A percentile compares a stretch with the other conserved stretches of the same genome.
phyloP scores from a whole-genome alignment of 768 basidiomycete species.

The Crassisporium funariophilum region DNA sequence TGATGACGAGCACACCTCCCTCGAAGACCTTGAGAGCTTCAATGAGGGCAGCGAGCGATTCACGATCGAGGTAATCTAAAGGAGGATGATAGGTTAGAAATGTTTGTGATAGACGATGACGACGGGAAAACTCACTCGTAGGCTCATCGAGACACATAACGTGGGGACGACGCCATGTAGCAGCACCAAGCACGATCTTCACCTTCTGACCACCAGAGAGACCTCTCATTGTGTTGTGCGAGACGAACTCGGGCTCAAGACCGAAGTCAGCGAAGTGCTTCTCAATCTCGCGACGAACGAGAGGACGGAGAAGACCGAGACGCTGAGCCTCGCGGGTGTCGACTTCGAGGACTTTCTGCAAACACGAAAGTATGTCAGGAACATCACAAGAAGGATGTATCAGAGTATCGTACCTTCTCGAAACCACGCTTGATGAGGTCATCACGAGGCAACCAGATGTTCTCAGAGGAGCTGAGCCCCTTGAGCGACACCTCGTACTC shows the following conservation, averaged over 20 bases:
- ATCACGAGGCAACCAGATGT: conserved; percentile 96
- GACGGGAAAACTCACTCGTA: conserved; percentile 58
- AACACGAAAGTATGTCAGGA: conserved; percentile 13
- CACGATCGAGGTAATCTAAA: conserved; percentile 96
- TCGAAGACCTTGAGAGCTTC: conserved; percentile 97
- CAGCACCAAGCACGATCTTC: conserved; percentile 98
- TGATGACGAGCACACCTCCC: conserved; percentile 97
- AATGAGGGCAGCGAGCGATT: conserved; percentile 98
- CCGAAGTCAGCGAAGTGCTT: conserved; percentile 99
- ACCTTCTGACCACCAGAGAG: conserved; percentile 99
- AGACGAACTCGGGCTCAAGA: conserved; percentile 98
- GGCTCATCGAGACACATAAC: conserved; percentile 97
- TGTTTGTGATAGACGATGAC: neutral
- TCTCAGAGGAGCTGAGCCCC: conserved; percentile 92
- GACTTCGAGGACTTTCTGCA: conserved; percentile 91
- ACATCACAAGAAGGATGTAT: neutral
- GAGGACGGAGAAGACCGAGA: conserved; percentile 90
- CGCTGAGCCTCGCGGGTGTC: conserved; percentile 98
- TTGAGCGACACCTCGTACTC: conserved; percentile 99
- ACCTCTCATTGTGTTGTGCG: conserved; percentile 99
- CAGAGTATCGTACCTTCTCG: conserved; percentile 66
- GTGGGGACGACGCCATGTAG: conserved; percentile 99
- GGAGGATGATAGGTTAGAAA: conserved; percentile 12
- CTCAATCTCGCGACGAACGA: conserved; percentile 98
- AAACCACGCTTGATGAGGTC: conserved; percentile 98